Base-by-base conservation (phyloP, 805 yeast genomes). In the Candida ortonii region DNA sequence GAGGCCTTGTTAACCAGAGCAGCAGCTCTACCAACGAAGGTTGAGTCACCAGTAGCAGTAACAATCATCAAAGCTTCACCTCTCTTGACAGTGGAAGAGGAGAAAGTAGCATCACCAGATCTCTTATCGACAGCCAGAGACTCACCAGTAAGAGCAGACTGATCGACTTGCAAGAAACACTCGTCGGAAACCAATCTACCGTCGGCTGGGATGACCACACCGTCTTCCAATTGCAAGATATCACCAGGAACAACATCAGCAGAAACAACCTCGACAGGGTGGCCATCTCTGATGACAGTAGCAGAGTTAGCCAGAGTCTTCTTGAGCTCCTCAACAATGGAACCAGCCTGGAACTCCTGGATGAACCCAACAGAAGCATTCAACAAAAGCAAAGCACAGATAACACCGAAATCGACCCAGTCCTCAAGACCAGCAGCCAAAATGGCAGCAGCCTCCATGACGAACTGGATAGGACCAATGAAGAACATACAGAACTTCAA, bases 321-420 rank as follows among this genome's bases (percentile, higher is more conserved):
- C 76, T 88, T 89, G 71, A 88, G 79, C 67, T 88, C 96, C 39
- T 87, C 96, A 53, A 88, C 96, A 75, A 88, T 88, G 46, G 96
- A 87, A 74, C 96, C 96, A 50, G 97, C 97, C 71, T 88, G 96
- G 83, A 71, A 89, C 70, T 88, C 97, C 74, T 88, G 97, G 53
- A 86, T 74, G 80, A 88, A 88, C 78, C 97, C 97, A 65, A 88
- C 96, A 57, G 71, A 69, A 48, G 96, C 96, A 70, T 88, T 88
- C 63, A 88, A 78, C 65, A 80, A 53, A 55, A 88, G 73, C 55
- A 88, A 70, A 69, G 83, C 96, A 67, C 85, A 79, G 63, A 88
- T 88, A 64, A 88, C 97, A 79, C 97, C 96, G 74, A 88, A 88
- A 78, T 88, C 96, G 61, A 88, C 96, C 96, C 96, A 88, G 73